Conservation (phyloP, 2,329 filamentous ascomycete species). For the Hypoxylon sp. region DNA sequence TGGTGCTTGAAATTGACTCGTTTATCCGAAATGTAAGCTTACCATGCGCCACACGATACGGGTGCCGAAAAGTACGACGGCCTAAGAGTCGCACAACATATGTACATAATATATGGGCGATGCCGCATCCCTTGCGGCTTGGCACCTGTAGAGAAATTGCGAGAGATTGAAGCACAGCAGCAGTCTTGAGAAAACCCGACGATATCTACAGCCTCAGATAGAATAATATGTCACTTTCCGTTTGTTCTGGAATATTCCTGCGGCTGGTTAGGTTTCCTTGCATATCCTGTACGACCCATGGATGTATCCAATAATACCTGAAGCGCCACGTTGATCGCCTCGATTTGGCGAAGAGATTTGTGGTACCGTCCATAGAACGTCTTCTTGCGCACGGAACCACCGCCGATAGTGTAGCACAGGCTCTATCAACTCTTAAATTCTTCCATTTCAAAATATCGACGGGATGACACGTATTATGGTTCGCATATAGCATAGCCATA, state of each 20-base stretch:
- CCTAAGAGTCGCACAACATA: background rate
- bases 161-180: background rate
- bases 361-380: background rate
- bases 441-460: background rate
- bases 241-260: background rate
- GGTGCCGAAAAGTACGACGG: background rate
- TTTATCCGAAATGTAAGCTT: background rate
- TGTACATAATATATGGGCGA: background rate
- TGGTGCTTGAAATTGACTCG: background rate
- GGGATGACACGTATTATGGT: background rate
- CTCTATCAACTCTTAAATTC: background rate
- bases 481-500: conserved; percentile 1
- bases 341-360: background rate
- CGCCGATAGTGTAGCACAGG: background rate
- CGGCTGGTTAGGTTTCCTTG: background rate
- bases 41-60: background rate
- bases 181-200: background rate
- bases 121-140: background rate
- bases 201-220: background rate
- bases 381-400: background rate
- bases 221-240: background rate
- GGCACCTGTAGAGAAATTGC: background rate
- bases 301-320: background rate
- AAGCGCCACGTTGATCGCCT: conserved; percentile 2
- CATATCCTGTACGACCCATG: background rate